Conservation (phyloP, 2,329 filamentous ascomycete genomes). For the Pseudocercospora vitis region DNA sequence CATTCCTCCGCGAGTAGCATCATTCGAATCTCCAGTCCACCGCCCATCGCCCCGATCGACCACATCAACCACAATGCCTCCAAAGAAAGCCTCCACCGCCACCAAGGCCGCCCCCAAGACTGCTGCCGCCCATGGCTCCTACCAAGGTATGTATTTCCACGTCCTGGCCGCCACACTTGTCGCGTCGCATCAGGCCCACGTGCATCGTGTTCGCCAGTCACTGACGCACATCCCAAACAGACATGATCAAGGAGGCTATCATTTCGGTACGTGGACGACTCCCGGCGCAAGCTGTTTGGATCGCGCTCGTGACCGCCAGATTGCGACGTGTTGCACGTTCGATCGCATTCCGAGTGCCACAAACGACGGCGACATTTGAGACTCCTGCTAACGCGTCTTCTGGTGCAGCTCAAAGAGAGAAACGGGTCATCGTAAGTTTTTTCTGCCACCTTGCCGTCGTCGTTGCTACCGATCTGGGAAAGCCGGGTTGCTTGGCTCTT, state of each 20-base stretch:
- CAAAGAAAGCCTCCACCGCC: slow-evolving; percentile 35
- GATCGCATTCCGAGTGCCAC: slow-evolving; percentile 15
- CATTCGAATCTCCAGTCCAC: slow-evolving; percentile 23
- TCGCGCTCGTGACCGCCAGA: slow-evolving; percentile 21
- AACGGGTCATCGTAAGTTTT: slow-evolving; percentile 66
- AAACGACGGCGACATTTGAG: slow-evolving; percentile 18
- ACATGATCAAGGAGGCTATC: slow-evolving; percentile 73
- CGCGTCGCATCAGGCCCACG: slow-evolving; percentile 19
- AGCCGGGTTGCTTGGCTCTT: slow-evolving; percentile 19
- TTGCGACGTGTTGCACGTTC: slow-evolving; percentile 28
- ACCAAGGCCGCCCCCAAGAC: slow-evolving; percentile 57
- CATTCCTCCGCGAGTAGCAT: slow-evolving; percentile 17
- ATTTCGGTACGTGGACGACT: slow-evolving; percentile 63
- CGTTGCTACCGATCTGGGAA: slow-evolving; percentile 22
- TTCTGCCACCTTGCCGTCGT: slow-evolving; percentile 31
- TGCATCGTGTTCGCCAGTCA: slow-evolving; percentile 39
- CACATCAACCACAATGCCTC: slow-evolving; percentile 28
- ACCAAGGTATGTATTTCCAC: slow-evolving; percentile 61
- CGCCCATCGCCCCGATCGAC: slow-evolving; percentile 20
- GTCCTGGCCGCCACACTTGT: slow-evolving; percentile 19
- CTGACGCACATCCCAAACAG: slow-evolving; percentile 57
- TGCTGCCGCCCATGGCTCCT: slow-evolving; percentile 60
- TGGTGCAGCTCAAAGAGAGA: slow-evolving; percentile 65
- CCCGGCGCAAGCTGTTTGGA: slow-evolving; percentile 44
- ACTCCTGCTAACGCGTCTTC: slow-evolving; percentile 51